Base-by-base conservation (phyloP, 108 stramenopile species). In the Nitzschia inconspicua region DNA sequence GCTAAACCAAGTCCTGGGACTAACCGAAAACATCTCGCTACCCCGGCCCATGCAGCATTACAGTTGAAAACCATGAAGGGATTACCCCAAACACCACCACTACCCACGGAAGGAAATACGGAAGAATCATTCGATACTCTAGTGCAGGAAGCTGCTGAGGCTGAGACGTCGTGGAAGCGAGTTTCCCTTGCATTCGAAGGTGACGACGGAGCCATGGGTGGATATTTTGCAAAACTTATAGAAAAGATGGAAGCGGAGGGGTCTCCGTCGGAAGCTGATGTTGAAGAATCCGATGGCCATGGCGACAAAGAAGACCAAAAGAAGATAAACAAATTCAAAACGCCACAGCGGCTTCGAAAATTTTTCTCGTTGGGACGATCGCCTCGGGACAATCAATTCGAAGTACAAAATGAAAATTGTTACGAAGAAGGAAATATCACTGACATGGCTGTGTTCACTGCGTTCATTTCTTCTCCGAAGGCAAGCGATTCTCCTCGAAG, bases 161-260 rank as follows among this genome's bases (percentile, higher is more conserved):
- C 16, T 23, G 36, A 58, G 13, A 29, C 43, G 4, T 27, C 41
- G 7, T 43, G 43, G 16, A 43, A 43, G 22, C 41, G 57, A 3
- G 20, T 16, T 20, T 58, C 57, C 2, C 11, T 11, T 5, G 57
- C 43, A 43, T 58, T 58, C 42, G n/a, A n/a, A n/a, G 27, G 41
- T 28, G 57, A 58, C 13, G 42, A 58, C 20, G 30, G 42, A 3
- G 57, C 57, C 8, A 44, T 58, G 57, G 57, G 57, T 30, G 57
- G 57, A 2, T 58, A 58, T 37, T 58, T 58, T 58, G 57, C 57
- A 24, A 58, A 58, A 11, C 40, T 58, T n/a, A 41, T 44, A 19
- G 57, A 58, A 11, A 8, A 29, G n/a, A 44, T 22, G 22, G 9
- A 11, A 7, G 29, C 24, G 49, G 49, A 51, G 25, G 5, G 22